These are phyloP conservation scores for Solanum chmielewskii DNA, from an alignment of 257 asterid species.

Conservation along the genomic window DNA sequence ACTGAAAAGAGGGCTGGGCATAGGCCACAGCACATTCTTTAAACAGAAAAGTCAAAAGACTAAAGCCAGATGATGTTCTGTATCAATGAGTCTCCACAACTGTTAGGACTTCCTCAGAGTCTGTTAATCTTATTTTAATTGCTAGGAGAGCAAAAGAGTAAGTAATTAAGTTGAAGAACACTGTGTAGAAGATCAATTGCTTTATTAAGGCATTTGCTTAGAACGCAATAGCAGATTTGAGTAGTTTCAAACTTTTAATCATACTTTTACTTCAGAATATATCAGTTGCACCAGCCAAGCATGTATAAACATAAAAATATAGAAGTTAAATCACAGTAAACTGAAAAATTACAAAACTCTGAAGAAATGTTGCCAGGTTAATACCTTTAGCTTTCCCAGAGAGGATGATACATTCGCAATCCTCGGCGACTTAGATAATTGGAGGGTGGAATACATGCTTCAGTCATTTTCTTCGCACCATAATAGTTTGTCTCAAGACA, in stretches of 20 bases:
- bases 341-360: background rate
- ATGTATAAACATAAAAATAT: background rate
- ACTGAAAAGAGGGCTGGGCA: too few relatives aligned
- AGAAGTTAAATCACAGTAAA: background rate
- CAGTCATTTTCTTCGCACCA: slow-evolving; percentile 20
- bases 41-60: background rate
- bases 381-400: slow-evolving; percentile 31
- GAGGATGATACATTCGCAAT: slow-evolving; percentile 40
- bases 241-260: background rate
- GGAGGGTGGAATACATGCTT: slow-evolving; percentile 30
- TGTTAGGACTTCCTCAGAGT: background rate
- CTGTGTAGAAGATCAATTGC: background rate
- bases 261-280: background rate
- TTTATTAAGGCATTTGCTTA: background rate
- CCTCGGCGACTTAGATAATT: slow-evolving; percentile 27
- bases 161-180: too few relatives aligned
- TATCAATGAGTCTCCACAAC: background rate
- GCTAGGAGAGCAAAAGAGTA: too few relatives aligned
- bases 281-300: background rate
- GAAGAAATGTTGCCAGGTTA: background rate
- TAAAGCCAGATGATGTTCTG: background rate
- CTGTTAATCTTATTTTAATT: too few relatives aligned
- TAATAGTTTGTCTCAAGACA: slow-evolving; percentile 35
- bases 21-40: background rate
- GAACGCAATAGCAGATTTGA: background rate